A percentile compares a stretch with the other conserved stretches of the same genome.
phyloP scores from a whole-genome alignment of 2,329 filamentous ascomycete species.

The Ceratocystiopsis sp. region DNA sequence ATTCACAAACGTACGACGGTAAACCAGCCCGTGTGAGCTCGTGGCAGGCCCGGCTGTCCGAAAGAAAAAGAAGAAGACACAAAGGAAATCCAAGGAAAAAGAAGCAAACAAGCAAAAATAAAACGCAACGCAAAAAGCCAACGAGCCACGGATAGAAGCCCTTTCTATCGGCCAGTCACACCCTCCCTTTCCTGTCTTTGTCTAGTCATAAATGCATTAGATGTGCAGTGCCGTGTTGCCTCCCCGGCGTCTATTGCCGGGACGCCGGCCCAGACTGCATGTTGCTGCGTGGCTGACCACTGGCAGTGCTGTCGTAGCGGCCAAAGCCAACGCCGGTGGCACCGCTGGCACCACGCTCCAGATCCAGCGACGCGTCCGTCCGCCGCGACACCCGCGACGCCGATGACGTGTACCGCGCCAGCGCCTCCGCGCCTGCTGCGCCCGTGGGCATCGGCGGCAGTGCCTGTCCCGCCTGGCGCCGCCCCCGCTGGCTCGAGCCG shows the following conservation, averaged over 20 bases:
- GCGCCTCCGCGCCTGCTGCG: constrained; percentile 13
- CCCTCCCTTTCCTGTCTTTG: no score
- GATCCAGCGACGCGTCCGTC: constrained; percentile 19
- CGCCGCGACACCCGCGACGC: constrained; percentile 12
- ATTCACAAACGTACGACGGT: no score
- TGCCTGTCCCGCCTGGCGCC: constrained; percentile 30
- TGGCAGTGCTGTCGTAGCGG: not conserved
- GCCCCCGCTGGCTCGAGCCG: constrained; percentile 23
- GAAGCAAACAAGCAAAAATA: constrained; percentile 1
- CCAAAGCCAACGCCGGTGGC: not conserved
- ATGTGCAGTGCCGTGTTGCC: no score
- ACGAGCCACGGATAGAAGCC: not conserved
- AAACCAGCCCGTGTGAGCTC: no score
- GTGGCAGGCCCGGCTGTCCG: no score
- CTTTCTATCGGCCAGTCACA: no score
- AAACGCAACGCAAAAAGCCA: no score
- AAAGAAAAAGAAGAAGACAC: not conserved
- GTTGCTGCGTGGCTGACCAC: not conserved
- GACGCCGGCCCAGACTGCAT: no score
- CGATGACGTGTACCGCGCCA: constrained; percentile 10
- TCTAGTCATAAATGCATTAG: no score
- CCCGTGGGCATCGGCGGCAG: constrained; percentile 19
- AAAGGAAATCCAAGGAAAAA: not conserved
- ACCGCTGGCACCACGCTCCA: constrained; percentile 17
- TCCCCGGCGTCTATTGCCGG: no score